Evolutionary conservation across 768 basidiomycete species (phyloP).

Genomic region (Suillus discolor): DNA sequence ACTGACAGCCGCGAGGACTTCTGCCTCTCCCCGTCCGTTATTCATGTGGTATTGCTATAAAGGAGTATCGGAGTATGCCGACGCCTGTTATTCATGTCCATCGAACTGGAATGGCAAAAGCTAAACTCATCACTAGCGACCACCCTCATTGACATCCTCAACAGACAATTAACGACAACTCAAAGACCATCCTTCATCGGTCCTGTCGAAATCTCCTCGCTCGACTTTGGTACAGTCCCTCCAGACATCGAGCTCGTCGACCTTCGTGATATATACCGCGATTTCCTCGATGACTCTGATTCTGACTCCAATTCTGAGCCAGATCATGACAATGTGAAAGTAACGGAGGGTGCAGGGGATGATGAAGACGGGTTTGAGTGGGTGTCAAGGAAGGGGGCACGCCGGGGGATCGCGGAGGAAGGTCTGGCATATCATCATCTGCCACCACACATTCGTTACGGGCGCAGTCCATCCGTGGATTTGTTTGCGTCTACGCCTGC

Average conservation of each 20-base stretch:
- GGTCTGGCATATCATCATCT: slow-evolving; percentile 67
- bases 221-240: slow-evolving; percentile 82
- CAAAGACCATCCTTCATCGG: slow-evolving; percentile 93
- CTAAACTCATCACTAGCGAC: slow-evolving; percentile 74
- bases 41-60: slow-evolving; percentile 6
- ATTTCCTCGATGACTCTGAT: slow-evolving; percentile 82
- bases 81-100: slow-evolving; percentile 61
- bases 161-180: slow-evolving; percentile 70
- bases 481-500: slow-evolving; percentile 59
- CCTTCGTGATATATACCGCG: slow-evolving; percentile 90
- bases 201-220: slow-evolving; percentile 80
- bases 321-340: slow-evolving; percentile 43
- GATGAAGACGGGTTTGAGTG: slow-evolving; percentile 85
- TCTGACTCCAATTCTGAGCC: slow-evolving; percentile 44
- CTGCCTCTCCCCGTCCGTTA: slow-evolving; percentile 22
- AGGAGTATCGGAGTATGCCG: slow-evolving; percentile 4
- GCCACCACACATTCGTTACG: slow-evolving; percentile 74
- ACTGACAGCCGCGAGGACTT: slow-evolving; percentile 16
- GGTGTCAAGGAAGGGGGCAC: slow-evolving; percentile 68
- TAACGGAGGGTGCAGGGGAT: slow-evolving; percentile 55
- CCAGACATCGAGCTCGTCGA: slow-evolving; percentile 93
- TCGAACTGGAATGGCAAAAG: slow-evolving; percentile 92
- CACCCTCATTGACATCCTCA: slow-evolving; percentile 73
- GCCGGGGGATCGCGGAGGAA: slow-evolving; percentile 51
- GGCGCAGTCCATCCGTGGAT: slow-evolving; percentile 56